A percentile compares a stretch with the other conserved stretches of the same genome.
Evolutionary conservation across 1,284 basidiomycete genomes (phyloP).

Genomic region (Ustilago tritici): DNA sequence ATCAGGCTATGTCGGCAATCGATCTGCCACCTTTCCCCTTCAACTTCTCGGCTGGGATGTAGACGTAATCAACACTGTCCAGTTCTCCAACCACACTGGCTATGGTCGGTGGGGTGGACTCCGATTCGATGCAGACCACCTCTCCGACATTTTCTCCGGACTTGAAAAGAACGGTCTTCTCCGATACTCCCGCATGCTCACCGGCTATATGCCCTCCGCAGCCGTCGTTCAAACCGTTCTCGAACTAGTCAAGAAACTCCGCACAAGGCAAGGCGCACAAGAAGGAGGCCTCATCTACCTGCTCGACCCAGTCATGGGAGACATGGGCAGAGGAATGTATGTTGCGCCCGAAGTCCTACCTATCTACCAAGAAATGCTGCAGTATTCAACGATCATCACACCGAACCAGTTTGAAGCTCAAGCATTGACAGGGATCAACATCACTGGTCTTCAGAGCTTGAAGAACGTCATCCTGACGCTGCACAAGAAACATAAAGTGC

Average conservation of each 20-base stretch:
- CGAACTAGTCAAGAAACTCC: constrained; percentile 76
- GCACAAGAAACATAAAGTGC: constrained; percentile 80
- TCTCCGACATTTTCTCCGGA: constrained; percentile 69
- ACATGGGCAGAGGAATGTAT: constrained; percentile 75
- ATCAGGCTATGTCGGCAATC: constrained; percentile 89
- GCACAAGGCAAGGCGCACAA: constrained; percentile 72
- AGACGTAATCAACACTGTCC: constrained; percentile 94
- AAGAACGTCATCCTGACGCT: constrained; percentile 78
- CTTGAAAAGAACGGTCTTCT: constrained; percentile 61
- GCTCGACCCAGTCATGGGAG: constrained; percentile 79
- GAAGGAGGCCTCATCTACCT: constrained; percentile 78
- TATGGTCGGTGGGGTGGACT: constrained; percentile 71
- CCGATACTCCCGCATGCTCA: constrained; percentile 61
- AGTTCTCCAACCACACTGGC: constrained; percentile 86
- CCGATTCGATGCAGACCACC: constrained; percentile 69
- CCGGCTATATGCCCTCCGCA: constrained; percentile 85
- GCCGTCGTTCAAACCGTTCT: constrained; percentile 80
- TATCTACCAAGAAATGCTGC: constrained; percentile 83
- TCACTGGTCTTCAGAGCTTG: constrained; percentile 79
- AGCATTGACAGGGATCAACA: constrained; percentile 71
- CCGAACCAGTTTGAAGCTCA: constrained; percentile 99
- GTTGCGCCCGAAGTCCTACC: constrained; percentile 89
- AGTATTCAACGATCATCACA: constrained; percentile 87
- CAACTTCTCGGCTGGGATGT: constrained; percentile 96
- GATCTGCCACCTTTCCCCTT: constrained; percentile 91